A percentile compares a stretch with the other conserved stretches of the same genome.
Conservation (phyloP, 2,329 filamentous ascomycete genomes). For the Arthrobotrys iridis region DNA sequence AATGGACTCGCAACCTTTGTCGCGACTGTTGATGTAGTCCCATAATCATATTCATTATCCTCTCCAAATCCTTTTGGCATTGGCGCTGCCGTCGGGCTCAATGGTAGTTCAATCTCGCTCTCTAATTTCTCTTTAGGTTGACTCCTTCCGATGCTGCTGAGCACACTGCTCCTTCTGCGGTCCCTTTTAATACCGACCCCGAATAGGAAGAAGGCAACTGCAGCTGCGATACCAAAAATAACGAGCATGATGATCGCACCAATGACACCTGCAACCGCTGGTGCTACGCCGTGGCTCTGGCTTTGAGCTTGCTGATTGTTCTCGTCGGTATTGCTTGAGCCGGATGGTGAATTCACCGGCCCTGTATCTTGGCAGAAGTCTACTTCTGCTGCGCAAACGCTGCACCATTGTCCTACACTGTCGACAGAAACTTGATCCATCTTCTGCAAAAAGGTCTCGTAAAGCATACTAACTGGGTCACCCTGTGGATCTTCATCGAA, state of each 20-base stretch:
- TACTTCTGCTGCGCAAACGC: background rate
- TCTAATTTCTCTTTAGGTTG: slow-evolving; percentile 36
- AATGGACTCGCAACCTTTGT: slow-evolving; percentile 46
- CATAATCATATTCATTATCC: slow-evolving; percentile 43
- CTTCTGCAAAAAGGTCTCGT: slow-evolving; percentile 25
- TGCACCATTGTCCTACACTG: slow-evolving; percentile 31
- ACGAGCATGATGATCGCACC: slow-evolving; percentile 41
- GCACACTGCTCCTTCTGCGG: slow-evolving; percentile 39
- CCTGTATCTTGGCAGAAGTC: slow-evolving; percentile 16
- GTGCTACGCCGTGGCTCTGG: slow-evolving; percentile 4
- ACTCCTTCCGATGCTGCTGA: slow-evolving; percentile 25
- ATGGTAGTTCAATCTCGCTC: slow-evolving; percentile 47
- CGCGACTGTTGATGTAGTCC: slow-evolving; percentile 33
- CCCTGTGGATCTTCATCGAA: slow-evolving; percentile 35
- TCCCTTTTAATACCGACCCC: slow-evolving; percentile 37
- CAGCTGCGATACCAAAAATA: slow-evolving; percentile 21
- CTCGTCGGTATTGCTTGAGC: background rate
- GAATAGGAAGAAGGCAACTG: slow-evolving; percentile 37
- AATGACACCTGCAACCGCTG: slow-evolving; percentile 45
- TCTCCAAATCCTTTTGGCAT: slow-evolving; percentile 27
- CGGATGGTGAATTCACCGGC: background rate
- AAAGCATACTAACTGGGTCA: slow-evolving; percentile 18
- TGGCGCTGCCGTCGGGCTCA: slow-evolving; percentile 38
- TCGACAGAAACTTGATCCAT: slow-evolving; percentile 13
- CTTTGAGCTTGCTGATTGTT: background rate